phyloP scores from a whole-genome alignment of 2,329 filamentous ascomycete species.

The Coniochaeta sp. region DNA sequence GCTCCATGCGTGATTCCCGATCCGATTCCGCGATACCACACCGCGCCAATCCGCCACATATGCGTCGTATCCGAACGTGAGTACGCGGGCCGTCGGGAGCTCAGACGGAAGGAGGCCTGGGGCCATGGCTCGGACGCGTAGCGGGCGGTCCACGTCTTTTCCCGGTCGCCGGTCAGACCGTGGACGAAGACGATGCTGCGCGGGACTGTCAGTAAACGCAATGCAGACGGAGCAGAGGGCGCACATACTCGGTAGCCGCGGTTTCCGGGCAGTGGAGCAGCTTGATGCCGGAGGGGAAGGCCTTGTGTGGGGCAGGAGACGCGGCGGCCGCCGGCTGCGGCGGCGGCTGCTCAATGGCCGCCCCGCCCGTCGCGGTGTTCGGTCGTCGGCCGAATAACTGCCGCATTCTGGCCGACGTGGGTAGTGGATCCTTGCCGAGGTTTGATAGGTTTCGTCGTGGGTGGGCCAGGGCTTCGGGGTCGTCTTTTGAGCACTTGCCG shows the following conservation, averaged over 20 bases:
- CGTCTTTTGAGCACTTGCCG: too few relatives aligned
- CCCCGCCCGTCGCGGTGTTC: too few relatives aligned
- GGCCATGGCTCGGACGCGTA: slow-evolving; percentile 20
- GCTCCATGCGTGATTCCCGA: slow-evolving; percentile 21
- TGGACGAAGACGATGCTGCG: slow-evolving; percentile 24
- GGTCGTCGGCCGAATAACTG: too few relatives aligned
- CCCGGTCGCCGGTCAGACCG: slow-evolving; percentile 25
- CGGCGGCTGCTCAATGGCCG: too few relatives aligned
- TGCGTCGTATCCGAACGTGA: slow-evolving; percentile 26
- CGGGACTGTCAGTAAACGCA: neutral
- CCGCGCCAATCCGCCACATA: slow-evolving; percentile 16
- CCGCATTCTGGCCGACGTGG: too few relatives aligned
- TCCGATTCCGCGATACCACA: slow-evolving; percentile 19
- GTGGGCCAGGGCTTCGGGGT: too few relatives aligned
- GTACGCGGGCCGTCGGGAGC: slow-evolving; percentile 19
- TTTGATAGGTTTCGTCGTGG: too few relatives aligned
- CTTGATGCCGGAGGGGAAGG: slow-evolving; percentile 12
- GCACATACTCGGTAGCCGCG: slow-evolving; percentile 9
- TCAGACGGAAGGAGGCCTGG: slow-evolving; percentile 18
- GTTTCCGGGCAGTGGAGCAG: slow-evolving; percentile 6
- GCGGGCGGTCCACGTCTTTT: slow-evolving; percentile 23
- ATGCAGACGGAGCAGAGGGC: slow-evolving; percentile 6
- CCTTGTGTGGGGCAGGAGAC: neutral
- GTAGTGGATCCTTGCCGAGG: too few relatives aligned
- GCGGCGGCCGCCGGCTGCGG: neutral